Evolutionary conservation across 75 land plant species (phyloP).

Genomic region (Selaginella moellendorffii): DNA sequence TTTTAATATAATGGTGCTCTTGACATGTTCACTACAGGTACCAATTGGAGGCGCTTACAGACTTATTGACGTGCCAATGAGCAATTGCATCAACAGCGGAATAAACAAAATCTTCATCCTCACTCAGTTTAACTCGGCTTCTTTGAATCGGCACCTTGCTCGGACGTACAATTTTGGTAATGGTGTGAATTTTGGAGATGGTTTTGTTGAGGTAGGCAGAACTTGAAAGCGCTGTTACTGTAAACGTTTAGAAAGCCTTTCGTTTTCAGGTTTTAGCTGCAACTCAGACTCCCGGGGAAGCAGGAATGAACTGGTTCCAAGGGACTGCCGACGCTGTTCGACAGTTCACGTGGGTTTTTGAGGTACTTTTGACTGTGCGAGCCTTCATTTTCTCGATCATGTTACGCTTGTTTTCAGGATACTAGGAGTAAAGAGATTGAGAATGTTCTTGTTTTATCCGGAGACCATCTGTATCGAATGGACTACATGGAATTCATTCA

Average conservation of each 20-base stretch:
- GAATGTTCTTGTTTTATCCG: constrained; percentile 65
- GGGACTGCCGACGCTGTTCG: constrained; percentile 78
- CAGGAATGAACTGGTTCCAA: constrained; percentile 62
- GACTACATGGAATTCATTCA: constrained; percentile 85
- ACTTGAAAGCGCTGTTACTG: too few relatives aligned
- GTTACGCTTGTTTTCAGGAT: constrained; percentile 34
- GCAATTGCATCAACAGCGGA: constrained; percentile 95
- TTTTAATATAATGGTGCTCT: too few relatives aligned
- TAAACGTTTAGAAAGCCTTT: too few relatives aligned
- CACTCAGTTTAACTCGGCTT: constrained; percentile 80
- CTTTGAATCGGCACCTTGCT: constrained; percentile 68
- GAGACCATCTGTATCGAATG: constrained; percentile 82
- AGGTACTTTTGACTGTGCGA: too few relatives aligned
- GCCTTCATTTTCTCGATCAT: too few relatives aligned
- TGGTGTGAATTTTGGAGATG: constrained; percentile 73
- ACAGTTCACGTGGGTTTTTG: constrained; percentile 67
- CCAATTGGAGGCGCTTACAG: constrained; percentile 84
- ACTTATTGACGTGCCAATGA: constrained; percentile 90
- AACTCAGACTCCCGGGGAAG: constrained; percentile 64
- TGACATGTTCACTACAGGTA: too few relatives aligned
- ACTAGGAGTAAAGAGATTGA: constrained; percentile 58
- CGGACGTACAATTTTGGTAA: constrained; percentile 73
- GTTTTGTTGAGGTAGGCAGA: constrained; percentile 69
- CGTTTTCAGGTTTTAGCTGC: constrained; percentile 47
- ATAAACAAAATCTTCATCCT: constrained; percentile 75